Evolutionary conservation across 2,329 filamentous ascomycete species (phyloP).

Genomic region (Cladophialophora yegresii): DNA sequence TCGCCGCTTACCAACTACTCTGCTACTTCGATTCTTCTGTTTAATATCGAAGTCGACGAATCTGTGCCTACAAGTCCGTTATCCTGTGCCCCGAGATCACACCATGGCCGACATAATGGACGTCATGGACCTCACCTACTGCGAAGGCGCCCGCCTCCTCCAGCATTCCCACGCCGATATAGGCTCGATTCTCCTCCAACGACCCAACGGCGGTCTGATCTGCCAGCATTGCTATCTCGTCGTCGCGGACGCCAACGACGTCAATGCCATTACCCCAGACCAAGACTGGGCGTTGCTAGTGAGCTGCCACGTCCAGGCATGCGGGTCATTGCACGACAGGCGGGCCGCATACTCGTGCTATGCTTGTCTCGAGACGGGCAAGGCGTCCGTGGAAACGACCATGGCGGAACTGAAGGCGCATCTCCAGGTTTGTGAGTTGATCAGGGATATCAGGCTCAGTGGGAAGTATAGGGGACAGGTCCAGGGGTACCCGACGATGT

Average conservation of each 20-base stretch:
- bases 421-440: conserved; percentile 9
- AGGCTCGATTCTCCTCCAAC: conserved; percentile 1
- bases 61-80: too few species aligned
- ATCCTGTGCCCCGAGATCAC: neutral
- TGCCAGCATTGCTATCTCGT: conserved; percentile 16
- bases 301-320: conserved; percentile 17
- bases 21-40: neutral
- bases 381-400: conserved; percentile 10
- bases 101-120: conserved; percentile 1
- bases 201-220: conserved; percentile 12
- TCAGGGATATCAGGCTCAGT: conserved; percentile 7
- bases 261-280: neutral
- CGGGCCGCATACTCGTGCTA: conserved; percentile 14
- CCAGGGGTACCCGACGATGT: neutral
- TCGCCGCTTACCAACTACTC: neutral
- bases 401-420: conserved; percentile 2
- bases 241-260: conserved; percentile 8
- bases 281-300: conserved; percentile 14
- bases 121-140: conserved; percentile 16
- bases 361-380: conserved; percentile 13
- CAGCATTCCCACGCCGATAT: conserved; percentile 11
- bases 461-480: neutral
- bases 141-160: conserved; percentile 13
- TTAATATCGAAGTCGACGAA: neutral
- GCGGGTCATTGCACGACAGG: conserved; percentile 10